Evolutionary conservation across 768 basidiomycete species (phyloP).

Genomic region (Wakefieldia striispora): DNA sequence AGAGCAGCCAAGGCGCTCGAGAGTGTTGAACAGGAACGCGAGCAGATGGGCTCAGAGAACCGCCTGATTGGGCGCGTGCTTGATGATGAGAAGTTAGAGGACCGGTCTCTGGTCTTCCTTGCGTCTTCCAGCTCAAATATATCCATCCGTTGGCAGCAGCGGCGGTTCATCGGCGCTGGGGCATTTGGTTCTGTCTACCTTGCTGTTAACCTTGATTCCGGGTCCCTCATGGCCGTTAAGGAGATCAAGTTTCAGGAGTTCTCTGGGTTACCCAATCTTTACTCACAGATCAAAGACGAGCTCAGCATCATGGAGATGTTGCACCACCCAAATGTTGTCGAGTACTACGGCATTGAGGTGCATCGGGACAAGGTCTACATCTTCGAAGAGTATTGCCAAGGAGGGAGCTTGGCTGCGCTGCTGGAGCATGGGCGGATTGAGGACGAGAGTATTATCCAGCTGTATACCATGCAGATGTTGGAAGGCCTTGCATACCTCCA

Average conservation of each 20-base stretch:
- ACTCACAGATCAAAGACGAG: slow-evolving; percentile 93
- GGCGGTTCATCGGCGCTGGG: slow-evolving; percentile 96
- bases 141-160: slow-evolving; percentile 97
- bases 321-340: slow-evolving; percentile 95
- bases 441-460: slow-evolving; percentile 92
- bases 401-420: slow-evolving; percentile 85
- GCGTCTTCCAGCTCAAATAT: slow-evolving; percentile 96
- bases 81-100: slow-evolving; percentile 91
- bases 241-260: slow-evolving; percentile 97
- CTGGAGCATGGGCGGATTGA: slow-evolving; percentile 94
- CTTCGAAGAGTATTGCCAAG: slow-evolving; percentile 97
- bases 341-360: slow-evolving; percentile 98
- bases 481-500: slow-evolving; percentile 94
- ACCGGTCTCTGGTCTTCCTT: slow-evolving; percentile 89
- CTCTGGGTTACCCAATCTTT: slow-evolving; percentile 81
- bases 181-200: slow-evolving; percentile 99
- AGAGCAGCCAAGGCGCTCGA: slow-evolving; percentile 56
- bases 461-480: slow-evolving; percentile 96
- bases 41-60: slow-evolving; percentile 61
- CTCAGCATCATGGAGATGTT: slow-evolving; percentile 97
- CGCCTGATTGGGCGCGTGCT: slow-evolving; percentile 87
- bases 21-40: slow-evolving; percentile 64
- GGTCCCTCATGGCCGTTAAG: slow-evolving; percentile 98
- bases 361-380: slow-evolving; percentile 99
- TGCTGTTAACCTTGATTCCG: slow-evolving; percentile 93